Conservation (phyloP, 1,139 yeast genomes). For the Geotrichum phurueaensis region DNA sequence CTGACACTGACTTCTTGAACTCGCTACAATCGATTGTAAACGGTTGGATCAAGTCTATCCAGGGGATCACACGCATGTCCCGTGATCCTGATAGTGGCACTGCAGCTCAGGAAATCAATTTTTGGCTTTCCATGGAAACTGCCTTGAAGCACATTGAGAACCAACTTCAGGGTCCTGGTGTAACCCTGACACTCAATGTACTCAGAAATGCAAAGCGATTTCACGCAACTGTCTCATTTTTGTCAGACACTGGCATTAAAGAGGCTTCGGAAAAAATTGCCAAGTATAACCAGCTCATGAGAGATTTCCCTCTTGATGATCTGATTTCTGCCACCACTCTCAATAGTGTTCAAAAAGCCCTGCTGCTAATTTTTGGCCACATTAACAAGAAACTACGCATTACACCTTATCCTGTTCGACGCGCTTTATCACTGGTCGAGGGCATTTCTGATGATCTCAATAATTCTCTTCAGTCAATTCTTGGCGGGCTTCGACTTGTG, state of each 20-base stretch:
- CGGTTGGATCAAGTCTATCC: conserved; percentile 65
- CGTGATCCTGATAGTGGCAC: conserved; percentile 52
- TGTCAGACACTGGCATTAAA: conserved; percentile 64
- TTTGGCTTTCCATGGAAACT: conserved; percentile 71
- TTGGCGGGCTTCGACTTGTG: conserved; percentile 36
- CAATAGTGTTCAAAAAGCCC: conserved; percentile 42
- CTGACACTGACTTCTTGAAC: conserved; percentile 57
- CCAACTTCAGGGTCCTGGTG: conserved; percentile 53
- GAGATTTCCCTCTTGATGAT: conserved; percentile 65
- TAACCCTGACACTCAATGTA: conserved; percentile 54
- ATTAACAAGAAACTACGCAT: conserved; percentile 54
- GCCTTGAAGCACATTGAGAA: conserved; percentile 52
- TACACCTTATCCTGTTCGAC: conserved; percentile 56
- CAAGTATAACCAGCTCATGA: conserved; percentile 55
- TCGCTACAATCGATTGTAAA: conserved; percentile 61
- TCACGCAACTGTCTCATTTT: conserved; percentile 68
- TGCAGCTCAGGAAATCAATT: conserved; percentile 64
- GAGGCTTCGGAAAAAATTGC: conserved; percentile 51
- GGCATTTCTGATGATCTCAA: conserved; percentile 48
- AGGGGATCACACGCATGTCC: conserved; percentile 48
- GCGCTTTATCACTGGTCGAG: conserved; percentile 62
- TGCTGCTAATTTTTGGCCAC: conserved; percentile 52
- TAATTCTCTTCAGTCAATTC: conserved; percentile 29
- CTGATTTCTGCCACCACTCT: conserved; percentile 48
- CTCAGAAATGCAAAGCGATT: conserved; percentile 69